Conservation (phyloP, 2,329 filamentous ascomycete genomes). For the Cladosporium sp. region DNA sequence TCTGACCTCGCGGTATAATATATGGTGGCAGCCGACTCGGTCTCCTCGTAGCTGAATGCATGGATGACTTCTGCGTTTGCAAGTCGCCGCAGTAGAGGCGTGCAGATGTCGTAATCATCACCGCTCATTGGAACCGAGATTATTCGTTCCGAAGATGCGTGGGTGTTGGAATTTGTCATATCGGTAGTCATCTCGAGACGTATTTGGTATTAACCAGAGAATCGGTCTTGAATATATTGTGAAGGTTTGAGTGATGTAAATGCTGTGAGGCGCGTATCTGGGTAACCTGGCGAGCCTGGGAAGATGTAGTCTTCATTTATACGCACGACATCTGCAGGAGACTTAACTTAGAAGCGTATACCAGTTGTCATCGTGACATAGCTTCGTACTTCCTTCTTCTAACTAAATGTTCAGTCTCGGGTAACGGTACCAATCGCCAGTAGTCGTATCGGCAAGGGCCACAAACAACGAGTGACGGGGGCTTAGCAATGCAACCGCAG, state of each 20-base stretch:
- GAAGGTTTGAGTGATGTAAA: neutral
- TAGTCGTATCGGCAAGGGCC: no score
- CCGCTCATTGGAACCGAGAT: neutral
- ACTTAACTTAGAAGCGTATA: neutral
- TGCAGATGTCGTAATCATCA: neutral
- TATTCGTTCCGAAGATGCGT: neutral
- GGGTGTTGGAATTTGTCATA: neutral
- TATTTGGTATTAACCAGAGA: neutral
- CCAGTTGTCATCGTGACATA: neutral
- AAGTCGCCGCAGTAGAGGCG: neutral
- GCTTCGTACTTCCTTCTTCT: no score
- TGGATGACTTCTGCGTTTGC: neutral
- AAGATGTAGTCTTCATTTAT: neutral
- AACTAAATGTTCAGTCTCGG: no score
- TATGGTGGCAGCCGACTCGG: neutral
- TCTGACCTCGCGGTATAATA: neutral
- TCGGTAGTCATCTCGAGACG: neutral
- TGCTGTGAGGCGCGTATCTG: no score
- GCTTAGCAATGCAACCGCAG: no score
- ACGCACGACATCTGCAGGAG: neutral
- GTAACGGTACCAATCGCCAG: no score
- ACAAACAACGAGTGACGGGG: no score
- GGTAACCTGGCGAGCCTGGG: no score
- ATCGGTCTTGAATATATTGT: neutral
- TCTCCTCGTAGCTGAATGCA: neutral